Conservation (phyloP, 352 stramenopile genomes). For the Phytophthora constricta region DNA sequence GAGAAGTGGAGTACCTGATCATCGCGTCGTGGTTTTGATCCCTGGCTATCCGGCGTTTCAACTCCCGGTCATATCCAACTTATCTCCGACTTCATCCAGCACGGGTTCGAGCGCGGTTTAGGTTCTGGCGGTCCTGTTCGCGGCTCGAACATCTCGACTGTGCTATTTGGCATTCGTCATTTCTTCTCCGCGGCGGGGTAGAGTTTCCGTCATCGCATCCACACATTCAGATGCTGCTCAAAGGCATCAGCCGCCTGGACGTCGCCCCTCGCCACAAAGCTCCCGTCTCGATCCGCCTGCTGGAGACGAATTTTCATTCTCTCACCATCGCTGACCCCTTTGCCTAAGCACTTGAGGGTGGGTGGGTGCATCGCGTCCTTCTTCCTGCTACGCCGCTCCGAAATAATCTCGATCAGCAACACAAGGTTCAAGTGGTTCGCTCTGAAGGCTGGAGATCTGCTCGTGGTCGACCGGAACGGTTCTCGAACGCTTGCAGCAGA, state of each 20-base stretch:
- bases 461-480: neutral
- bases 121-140: neutral
- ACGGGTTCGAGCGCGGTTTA: neutral
- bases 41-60: neutral
- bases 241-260: neutral
- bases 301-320: constrained; percentile 6
- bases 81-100: neutral
- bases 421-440: constrained; percentile 15
- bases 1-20: neutral
- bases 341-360: constrained; percentile 7
- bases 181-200: neutral
- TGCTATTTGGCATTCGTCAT: neutral
- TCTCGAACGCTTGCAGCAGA: neutral
- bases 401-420: constrained; percentile 4
- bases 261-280: neutral
- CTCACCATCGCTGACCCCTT: neutral
- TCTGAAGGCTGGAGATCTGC: neutral
- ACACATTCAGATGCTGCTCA: neutral
- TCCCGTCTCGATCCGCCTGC: constrained; percentile 9
- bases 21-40: neutral
- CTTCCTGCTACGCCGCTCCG: constrained; percentile 19
- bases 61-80: neutral
- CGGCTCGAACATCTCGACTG: neutral
- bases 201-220: neutral
- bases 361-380: constrained; percentile 15